A percentile compares a stretch with the other conserved stretches of the same genome.
Evolutionary conservation across 2,329 filamentous ascomycete species (phyloP).

Genomic region (Madurella fahalii): DNA sequence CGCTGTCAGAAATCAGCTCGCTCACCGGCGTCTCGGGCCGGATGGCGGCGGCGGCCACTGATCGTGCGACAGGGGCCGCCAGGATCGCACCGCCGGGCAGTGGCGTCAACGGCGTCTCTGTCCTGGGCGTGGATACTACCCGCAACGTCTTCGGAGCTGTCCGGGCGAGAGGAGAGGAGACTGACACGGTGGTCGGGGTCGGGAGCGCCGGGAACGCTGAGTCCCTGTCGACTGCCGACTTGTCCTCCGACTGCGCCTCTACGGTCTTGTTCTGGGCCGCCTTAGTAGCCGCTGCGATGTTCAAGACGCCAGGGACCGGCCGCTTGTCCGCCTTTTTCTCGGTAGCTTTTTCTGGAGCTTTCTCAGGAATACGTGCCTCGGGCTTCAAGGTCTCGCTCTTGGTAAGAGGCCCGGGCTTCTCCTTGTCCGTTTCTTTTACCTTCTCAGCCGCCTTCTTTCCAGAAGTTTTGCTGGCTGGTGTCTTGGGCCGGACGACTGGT

Average conservation of each 20-base stretch:
- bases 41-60: slow-evolving; percentile 23
- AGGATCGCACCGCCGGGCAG: slow-evolving; percentile 17
- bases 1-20: slow-evolving; percentile 71
- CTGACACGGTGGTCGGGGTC: slow-evolving; percentile 43
- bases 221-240: slow-evolving; percentile 32
- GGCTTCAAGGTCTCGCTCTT: slow-evolving; percentile 24
- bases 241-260: slow-evolving; percentile 34
- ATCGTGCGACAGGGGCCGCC: slow-evolving; percentile 28
- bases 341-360: slow-evolving; percentile 3
- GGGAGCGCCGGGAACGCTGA: slow-evolving; percentile 51
- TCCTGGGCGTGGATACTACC: slow-evolving; percentile 63
- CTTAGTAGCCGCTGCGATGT: slow-evolving; percentile 49
- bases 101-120: slow-evolving; percentile 47
- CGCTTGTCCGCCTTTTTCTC: slow-evolving; percentile 33
- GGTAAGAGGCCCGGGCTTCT: slow-evolving; percentile 18
- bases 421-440: slow-evolving; percentile 18
- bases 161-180: slow-evolving; percentile 50
- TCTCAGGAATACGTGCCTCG: slow-evolving; percentile 24
- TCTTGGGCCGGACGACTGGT: slow-evolving; percentile 34
- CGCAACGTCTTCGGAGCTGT: slow-evolving; percentile 62
- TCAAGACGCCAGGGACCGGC: slow-evolving; percentile 40
- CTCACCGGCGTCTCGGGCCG: slow-evolving; percentile 70
- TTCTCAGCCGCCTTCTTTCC: slow-evolving; percentile 30
- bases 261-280: slow-evolving; percentile 28
- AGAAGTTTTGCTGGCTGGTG: slow-evolving; percentile 33